These are phyloP conservation scores for Sphaceloma murrayae DNA, from an alignment of 2,329 filamentous ascomycete species.

Conservation along the genomic window DNA sequence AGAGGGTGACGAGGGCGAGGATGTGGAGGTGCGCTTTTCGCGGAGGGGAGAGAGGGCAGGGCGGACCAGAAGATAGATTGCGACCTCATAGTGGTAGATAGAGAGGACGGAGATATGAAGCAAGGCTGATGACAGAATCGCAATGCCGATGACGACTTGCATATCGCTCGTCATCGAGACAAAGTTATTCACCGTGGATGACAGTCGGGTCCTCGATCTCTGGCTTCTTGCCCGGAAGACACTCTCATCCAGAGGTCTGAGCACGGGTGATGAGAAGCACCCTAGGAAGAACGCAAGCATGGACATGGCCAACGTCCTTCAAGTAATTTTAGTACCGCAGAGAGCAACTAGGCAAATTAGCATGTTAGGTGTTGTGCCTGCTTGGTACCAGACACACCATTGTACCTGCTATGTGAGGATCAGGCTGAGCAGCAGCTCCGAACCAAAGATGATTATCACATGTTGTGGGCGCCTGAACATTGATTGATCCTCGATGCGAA, in stretches of 20 bases:
- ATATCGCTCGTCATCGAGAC: neutral
- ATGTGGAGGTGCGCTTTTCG: conserved; percentile 3
- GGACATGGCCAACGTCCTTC: neutral
- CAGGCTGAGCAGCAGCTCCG: neutral
- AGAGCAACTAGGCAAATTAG: neutral
- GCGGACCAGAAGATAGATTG: neutral
- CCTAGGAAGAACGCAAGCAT: neutral
- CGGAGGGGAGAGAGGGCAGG: conserved; percentile 2
- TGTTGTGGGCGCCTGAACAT: neutral
- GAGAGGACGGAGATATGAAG: conserved; percentile 2
- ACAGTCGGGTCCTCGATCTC: neutral
- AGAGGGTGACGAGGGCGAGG: neutral
- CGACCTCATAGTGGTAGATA: neutral
- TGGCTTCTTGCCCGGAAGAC: neutral
- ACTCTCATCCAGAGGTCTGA: neutral
- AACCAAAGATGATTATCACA: neutral
- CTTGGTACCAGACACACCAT: neutral
- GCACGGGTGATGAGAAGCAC: neutral
- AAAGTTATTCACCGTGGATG: neutral
- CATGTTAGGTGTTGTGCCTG: neutral
- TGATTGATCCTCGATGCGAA: neutral
- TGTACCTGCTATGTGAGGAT: neutral
- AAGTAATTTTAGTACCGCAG: neutral
- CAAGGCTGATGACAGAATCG: neutral
- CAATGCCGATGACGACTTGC: neutral